A percentile compares a stretch with the other conserved stretches of the same genome.
phyloP scores from a whole-genome alignment of 73 alveolate genomes.

The Symbiodinium natans region DNA sequence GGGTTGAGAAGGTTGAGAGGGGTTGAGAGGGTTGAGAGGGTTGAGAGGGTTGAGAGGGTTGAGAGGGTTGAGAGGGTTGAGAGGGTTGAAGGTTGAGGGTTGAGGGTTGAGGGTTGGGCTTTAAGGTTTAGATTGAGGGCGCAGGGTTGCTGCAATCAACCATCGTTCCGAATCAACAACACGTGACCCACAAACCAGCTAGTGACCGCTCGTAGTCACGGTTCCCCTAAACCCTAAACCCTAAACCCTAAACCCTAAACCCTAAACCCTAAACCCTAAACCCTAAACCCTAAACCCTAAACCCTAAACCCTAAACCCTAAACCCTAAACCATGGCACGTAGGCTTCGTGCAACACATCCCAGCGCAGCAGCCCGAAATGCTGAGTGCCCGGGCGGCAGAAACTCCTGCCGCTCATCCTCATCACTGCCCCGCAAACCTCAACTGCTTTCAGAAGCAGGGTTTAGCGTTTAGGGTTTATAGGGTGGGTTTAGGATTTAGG shows the following conservation, averaged over 20 bases:
- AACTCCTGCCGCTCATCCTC: conserved; percentile 78
- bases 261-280: neutral
- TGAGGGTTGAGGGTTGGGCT: neutral
- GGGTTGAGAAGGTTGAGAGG: no score
- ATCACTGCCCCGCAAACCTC: conserved; percentile 70
- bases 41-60: no score
- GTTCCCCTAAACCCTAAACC: neutral
- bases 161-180: no score
- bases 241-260: neutral
- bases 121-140: neutral
- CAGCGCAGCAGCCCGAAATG: neutral
- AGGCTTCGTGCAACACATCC: no score
- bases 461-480: neutral
- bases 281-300: neutral
- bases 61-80: no score
- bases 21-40: no score
- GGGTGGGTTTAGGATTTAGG: neutral
- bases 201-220: no score
- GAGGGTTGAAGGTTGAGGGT: no score
- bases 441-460: conserved; percentile 36
- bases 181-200: no score
- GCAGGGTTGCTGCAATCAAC: no score
- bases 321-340: neutral
- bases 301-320: neutral
- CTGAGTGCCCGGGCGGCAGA: conserved; percentile 36